These are phyloP conservation scores for Lasiosphaeria ovina DNA, from an alignment of 495 filamentous ascomycete species.

Conservation along the genomic window DNA sequence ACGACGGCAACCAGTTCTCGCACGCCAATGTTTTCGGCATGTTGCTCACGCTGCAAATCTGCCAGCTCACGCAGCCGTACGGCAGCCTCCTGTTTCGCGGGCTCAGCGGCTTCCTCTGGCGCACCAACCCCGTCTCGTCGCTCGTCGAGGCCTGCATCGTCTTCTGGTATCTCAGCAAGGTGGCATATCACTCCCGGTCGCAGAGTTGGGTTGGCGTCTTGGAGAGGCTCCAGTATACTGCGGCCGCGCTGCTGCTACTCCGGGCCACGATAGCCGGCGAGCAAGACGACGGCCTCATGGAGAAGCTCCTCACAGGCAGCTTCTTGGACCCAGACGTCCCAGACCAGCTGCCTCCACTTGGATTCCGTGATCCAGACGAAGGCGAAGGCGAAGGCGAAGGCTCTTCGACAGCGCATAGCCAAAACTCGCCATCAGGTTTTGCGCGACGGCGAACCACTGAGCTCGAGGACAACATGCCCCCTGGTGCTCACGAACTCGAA, in stretches of 20 bases:
- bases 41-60: neutral
- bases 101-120: neutral
- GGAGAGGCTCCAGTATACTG: neutral
- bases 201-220: neutral
- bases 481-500: too few relatives aligned
- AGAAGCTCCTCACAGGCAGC: neutral
- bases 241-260: neutral
- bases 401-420: too few relatives aligned
- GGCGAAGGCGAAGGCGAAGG: neutral
- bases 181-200: neutral
- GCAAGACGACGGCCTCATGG: neutral
- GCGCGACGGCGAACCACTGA: too few relatives aligned
- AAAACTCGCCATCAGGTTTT: too few relatives aligned
- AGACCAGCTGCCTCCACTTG: neutral
- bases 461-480: too few relatives aligned
- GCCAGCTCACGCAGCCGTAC: slow-evolving; percentile 2
- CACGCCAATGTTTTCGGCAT: slow-evolving; percentile 1
- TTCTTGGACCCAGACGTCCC: too few relatives aligned
- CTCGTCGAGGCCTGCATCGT: slow-evolving; percentile 5
- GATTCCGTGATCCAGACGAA: neutral
- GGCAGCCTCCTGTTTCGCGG: slow-evolving; percentile 2
- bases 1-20: neutral
- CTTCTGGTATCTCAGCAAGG: neutral
- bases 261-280: neutral
- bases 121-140: neutral